Evolutionary conservation across 257 asterid genomes (phyloP).

Genomic region (Craterostigma plantagineum): DNA sequence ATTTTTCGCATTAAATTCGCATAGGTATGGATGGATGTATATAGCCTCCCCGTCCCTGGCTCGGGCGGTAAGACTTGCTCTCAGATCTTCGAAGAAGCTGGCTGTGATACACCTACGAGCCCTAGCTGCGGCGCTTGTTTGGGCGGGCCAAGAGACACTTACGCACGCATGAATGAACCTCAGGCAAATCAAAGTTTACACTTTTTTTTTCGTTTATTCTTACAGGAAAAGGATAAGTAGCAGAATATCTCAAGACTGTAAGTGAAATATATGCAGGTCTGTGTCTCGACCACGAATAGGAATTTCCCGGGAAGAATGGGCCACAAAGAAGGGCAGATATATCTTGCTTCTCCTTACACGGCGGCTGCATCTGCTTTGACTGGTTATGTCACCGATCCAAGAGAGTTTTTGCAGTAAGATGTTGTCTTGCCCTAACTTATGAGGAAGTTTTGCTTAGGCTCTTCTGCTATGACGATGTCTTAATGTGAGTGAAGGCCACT

Average conservation of each 20-base stretch:
- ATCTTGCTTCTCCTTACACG: conserved; percentile 88
- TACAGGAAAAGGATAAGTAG: too few relatives aligned
- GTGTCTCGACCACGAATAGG: conserved; percentile 72
- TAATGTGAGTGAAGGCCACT: too few relatives aligned
- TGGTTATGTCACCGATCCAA: conserved; percentile 78
- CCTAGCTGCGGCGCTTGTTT: conserved; percentile 94
- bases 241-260: too few relatives aligned
- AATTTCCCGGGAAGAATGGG: conserved; percentile 93
- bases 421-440: too few relatives aligned
- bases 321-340: conserved; percentile 82
- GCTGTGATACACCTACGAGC: conserved; percentile 96
- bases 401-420: conserved; percentile 62
- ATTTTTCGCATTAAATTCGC: neutral
- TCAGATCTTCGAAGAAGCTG: conserved; percentile 95
- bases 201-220: too few relatives aligned
- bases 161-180: conserved; percentile 89
- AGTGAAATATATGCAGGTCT: conserved; percentile 62
- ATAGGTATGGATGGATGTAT: conserved; percentile 92
- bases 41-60: conserved; percentile 80
- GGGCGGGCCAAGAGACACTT: conserved; percentile 92
- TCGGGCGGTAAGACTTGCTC: conserved; percentile 90
- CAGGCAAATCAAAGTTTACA: conserved; percentile 65
- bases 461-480: too few relatives aligned
- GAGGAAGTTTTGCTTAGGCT: too few relatives aligned
- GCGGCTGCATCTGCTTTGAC: conserved; percentile 93